Percentiles rank a stretch among this genome's conserved stretches.
Evolutionary conservation across 352 stramenopile species (phyloP).

Genomic region (Globisporangium nagaii): DNA sequence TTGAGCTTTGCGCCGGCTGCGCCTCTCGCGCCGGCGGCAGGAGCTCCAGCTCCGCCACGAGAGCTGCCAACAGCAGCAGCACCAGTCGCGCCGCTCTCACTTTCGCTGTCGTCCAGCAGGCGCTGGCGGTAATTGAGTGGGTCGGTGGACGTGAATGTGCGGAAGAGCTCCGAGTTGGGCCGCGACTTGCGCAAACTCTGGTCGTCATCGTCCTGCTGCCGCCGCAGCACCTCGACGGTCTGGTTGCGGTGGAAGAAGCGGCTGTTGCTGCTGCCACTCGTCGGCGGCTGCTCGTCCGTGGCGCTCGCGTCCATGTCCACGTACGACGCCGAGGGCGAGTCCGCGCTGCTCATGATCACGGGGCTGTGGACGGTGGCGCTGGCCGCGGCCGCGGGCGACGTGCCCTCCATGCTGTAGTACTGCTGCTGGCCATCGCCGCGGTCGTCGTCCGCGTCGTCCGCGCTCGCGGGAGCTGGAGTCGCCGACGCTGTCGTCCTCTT

Average conservation of each 20-base stretch:
- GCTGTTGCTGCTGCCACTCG: slow-evolving; percentile 8
- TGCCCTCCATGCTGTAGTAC: slow-evolving; percentile 14
- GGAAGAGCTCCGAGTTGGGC: slow-evolving; percentile 59
- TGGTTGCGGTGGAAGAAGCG: slow-evolving; percentile 68
- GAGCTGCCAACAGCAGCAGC: too few species aligned
- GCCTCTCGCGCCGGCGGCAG: neutral
- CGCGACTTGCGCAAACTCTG: slow-evolving; percentile 34
- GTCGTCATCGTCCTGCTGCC: slow-evolving; percentile 13
- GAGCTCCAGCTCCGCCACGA: too few species aligned
- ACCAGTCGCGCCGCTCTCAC: too few species aligned
- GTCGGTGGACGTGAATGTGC: slow-evolving; percentile 62
- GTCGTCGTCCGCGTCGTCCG: neutral
- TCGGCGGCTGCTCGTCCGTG: slow-evolving; percentile 12
- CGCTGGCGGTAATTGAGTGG: slow-evolving; percentile 53
- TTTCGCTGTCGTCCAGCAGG: slow-evolving; percentile 43
- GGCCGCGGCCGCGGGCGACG: neutral
- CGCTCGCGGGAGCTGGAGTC: neutral
- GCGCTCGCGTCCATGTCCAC: slow-evolving; percentile 12
- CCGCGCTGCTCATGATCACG: slow-evolving; percentile 15
- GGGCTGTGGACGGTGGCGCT: slow-evolving; percentile 1
- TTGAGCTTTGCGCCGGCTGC: slow-evolving; percentile 7
- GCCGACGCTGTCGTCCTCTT: neutral
- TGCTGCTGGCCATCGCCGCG: too few species aligned
- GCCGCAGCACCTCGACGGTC: slow-evolving; percentile 63
- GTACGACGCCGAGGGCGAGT: slow-evolving; percentile 12